phyloP scores from a whole-genome alignment of 805 yeast genomes.

The Saturnispora silvae region DNA sequence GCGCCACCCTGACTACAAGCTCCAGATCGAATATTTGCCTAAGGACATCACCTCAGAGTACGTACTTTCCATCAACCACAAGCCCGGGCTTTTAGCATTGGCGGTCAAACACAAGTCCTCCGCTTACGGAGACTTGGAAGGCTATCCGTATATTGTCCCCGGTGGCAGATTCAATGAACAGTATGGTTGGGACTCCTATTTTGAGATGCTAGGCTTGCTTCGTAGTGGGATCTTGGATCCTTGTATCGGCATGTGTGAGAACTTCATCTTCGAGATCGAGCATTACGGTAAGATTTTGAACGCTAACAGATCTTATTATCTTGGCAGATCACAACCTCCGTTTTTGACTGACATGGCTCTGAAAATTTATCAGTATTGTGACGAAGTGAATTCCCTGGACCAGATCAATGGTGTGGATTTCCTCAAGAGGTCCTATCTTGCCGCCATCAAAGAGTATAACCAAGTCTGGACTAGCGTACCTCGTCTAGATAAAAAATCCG shows the following conservation, averaged over 20 bases:
- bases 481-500: conserved; percentile 60
- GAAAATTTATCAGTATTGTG: conserved; percentile 49
- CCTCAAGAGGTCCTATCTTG: conserved; percentile 49
- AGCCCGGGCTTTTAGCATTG: conserved; percentile 79
- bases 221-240: conserved; percentile 54
- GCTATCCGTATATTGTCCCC: conserved; percentile 87
- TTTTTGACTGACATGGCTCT: conserved; percentile 88
- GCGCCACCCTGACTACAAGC: conserved; percentile 41
- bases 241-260: conserved; percentile 84
- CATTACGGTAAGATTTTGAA: conserved; percentile 89
- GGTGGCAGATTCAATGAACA: conserved; percentile 96
- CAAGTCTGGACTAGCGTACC: conserved; percentile 73
- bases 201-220: conserved; percentile 77
- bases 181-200: conserved; percentile 97
- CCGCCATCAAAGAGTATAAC: conserved; percentile 81
- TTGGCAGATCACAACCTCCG: conserved; percentile 94
- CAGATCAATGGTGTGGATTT: conserved; percentile 50
- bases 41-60: conserved; percentile 62
- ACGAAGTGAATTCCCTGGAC: conserved; percentile 23
- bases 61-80: conserved; percentile 63
- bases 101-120: conserved; percentile 43
- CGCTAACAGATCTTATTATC: conserved; percentile 86
- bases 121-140: conserved; percentile 30
- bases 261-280: conserved; percentile 80
- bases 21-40: conserved; percentile 75